A percentile compares a stretch with the other conserved stretches of the same genome.
Conservation (phyloP, 345 rosid genomes). For the Gossypium herbaceum region DNA sequence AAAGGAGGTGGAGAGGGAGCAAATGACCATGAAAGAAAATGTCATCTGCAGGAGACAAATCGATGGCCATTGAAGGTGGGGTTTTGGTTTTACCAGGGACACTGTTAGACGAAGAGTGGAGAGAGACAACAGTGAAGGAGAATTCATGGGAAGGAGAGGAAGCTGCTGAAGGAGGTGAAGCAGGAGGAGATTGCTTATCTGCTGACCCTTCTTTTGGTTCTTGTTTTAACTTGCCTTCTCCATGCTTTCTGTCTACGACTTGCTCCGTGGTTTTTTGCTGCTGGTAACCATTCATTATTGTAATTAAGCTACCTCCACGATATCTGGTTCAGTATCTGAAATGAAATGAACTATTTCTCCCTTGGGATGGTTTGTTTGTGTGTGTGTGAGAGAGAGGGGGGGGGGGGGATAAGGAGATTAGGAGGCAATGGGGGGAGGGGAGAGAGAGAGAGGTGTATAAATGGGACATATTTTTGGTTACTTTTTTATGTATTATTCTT, state of each 20-base stretch:
- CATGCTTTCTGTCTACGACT: slow-evolving; percentile 26
- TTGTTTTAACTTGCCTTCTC: slow-evolving; percentile 36
- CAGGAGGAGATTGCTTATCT: slow-evolving; percentile 34
- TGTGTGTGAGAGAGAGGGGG: neutral
- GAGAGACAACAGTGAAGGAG: slow-evolving; percentile 87
- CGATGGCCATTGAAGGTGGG: slow-evolving; percentile 56
- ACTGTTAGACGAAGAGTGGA: slow-evolving; percentile 50
- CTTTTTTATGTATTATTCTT: slow-evolving; percentile 27
- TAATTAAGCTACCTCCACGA: slow-evolving; percentile 10
- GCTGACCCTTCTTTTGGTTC: slow-evolving; percentile 22
- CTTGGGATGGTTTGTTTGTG: neutral
- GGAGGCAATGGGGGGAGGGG: slow-evolving; percentile 16
- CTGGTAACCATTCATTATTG: slow-evolving; percentile 44
- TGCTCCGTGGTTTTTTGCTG: slow-evolving; percentile 33
- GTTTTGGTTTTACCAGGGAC: slow-evolving; percentile 33
- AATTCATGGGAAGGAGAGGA: slow-evolving; percentile 95
- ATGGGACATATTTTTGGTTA: slow-evolving; percentile 17
- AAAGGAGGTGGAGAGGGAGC: slow-evolving; percentile 84
- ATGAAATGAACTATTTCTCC: slow-evolving; percentile 1
- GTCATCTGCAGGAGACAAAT: slow-evolving; percentile 90
- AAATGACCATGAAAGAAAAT: slow-evolving; percentile 98
- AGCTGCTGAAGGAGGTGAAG: slow-evolving; percentile 62
- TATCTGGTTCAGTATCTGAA: slow-evolving; percentile 23
- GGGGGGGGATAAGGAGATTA: slow-evolving; percentile 14
- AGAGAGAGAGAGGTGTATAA: slow-evolving; percentile 4